Conservation (phyloP, 495 filamentous ascomycete species). For the Lepraria neglecta region DNA sequence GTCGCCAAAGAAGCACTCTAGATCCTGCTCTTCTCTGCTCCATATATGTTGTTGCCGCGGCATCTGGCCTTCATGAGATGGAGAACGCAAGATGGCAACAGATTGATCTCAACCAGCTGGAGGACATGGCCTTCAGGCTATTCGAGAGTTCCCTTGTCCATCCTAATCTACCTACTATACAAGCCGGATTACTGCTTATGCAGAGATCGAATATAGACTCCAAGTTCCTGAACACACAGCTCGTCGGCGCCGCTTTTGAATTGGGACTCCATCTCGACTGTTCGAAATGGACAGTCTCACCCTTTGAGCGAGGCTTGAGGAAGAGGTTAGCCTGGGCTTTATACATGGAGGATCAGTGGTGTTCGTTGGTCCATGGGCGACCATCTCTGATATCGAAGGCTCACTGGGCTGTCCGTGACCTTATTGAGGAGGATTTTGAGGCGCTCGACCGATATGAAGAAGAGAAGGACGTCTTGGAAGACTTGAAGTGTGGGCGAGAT, state of each 20-base stretch:
- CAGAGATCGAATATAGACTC: slow-evolving; percentile 83
- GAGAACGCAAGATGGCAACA: slow-evolving; percentile 57
- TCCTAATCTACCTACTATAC: slow-evolving; percentile 87
- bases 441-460: slow-evolving; percentile 31
- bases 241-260: slow-evolving; percentile 50
- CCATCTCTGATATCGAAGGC: slow-evolving; percentile 50
- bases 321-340: slow-evolving; percentile 55
- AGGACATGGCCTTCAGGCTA: slow-evolving; percentile 66
- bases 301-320: slow-evolving; percentile 49
- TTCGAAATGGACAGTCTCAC: slow-evolving; percentile 48
- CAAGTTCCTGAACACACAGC: slow-evolving; percentile 77
- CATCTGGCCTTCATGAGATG: slow-evolving; percentile 76
- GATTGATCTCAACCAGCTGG: slow-evolving; percentile 69
- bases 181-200: slow-evolving; percentile 82
- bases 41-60: slow-evolving; percentile 83
- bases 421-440: slow-evolving; percentile 48
- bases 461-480: slow-evolving; percentile 31
- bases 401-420: slow-evolving; percentile 52
- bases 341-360: slow-evolving; percentile 58
- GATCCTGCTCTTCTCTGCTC: slow-evolving; percentile 80
- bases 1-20: slow-evolving; percentile 63
- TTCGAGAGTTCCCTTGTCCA: slow-evolving; percentile 71
- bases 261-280: slow-evolving; percentile 54
- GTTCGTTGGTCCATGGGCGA: slow-evolving; percentile 49
- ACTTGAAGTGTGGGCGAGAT: slow-evolving; percentile 44